These are phyloP conservation scores for Aspergillus fumigatiaffinis DNA, from an alignment of 2,329 filamentous ascomycete genomes.

Conservation along the genomic window DNA sequence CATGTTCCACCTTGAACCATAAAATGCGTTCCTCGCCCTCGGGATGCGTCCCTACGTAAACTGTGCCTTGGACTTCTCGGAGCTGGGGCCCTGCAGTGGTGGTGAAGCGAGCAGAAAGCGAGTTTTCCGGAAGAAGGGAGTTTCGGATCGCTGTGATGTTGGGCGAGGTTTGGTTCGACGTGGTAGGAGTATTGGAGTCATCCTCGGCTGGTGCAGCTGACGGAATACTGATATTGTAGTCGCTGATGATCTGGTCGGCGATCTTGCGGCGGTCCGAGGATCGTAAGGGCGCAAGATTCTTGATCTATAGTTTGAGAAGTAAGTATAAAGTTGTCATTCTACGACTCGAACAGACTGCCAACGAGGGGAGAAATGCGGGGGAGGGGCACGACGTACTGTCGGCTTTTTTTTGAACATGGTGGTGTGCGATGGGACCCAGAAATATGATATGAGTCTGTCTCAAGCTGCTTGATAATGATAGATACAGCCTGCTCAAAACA, in stretches of 20 bases:
- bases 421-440: background rate
- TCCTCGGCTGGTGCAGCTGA: slow-evolving; percentile 28
- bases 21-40: slow-evolving; percentile 57
- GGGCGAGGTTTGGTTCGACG: slow-evolving; percentile 43
- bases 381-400: slow-evolving; percentile 39
- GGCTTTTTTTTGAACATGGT: slow-evolving; percentile 64
- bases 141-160: slow-evolving; percentile 52
- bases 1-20: slow-evolving; percentile 62
- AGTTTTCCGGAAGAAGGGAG: slow-evolving; percentile 60
- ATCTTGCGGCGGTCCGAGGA: slow-evolving; percentile 65
- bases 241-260: slow-evolving; percentile 63
- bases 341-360: background rate
- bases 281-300: slow-evolving; percentile 61
- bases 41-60: slow-evolving; percentile 60
- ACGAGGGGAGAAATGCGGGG: slow-evolving; percentile 24
- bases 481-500: background rate
- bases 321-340: background rate
- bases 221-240: slow-evolving; percentile 53
- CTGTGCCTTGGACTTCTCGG: slow-evolving; percentile 58
- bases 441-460: background rate
- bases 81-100: slow-evolving; percentile 62
- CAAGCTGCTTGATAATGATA: background rate
- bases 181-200: slow-evolving; percentile 35
- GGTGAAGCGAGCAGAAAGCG: slow-evolving; percentile 60
- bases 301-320: slow-evolving; percentile 48